Evolutionary conservation across 805 yeast genomes (phyloP), one percentile per base, ranked within the genome.

Genomic region (Candida pseudofarinosa): DNA sequence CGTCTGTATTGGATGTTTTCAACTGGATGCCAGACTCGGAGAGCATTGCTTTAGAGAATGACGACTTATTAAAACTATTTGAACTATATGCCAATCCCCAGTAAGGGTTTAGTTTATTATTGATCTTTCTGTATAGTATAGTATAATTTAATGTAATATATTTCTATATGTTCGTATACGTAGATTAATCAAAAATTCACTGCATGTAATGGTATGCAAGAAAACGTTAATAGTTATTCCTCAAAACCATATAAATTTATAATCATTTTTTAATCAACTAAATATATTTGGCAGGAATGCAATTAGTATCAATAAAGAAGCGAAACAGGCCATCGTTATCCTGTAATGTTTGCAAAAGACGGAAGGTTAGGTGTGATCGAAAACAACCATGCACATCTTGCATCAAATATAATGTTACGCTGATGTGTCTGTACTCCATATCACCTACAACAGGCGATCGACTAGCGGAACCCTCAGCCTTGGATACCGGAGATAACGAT

Each of bases 311-410:
- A 23, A 15, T 40, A 14, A 47, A 38, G 34, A 63, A 59, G 41
- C 38, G 65, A 34, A 58, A 56, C 39, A 47, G 69, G 32, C 42
- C 62, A 12, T 53, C 68, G 12, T 52, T 66, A 19, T 61, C 60
- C 46, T 67, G 73, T 44, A 53, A 46, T 39, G 59, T 56, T 33
- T 67, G 73, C 53, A 62, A 63, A 42, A 53, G 49, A 39, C 45
- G 71, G 26, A 67, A 67, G 45, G 67, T 67, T 35, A 65, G 62
- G 40, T 67, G 73, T 50, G 71, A 67, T 48, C 52, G 69, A 26
- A 58, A 57, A 12, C 45, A 49, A 32, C 73, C 73, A 1, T 67
- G 73, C 43, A 48, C 56, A 17, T 51, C 65, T 5, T 67, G 73
- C 44, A 40, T 55, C 4, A 54, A 50, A 32, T 58, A 59, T 40